Evolutionary conservation across 345 rosid species (phyloP), one percentile per base, ranked within the genome.

Genomic region (Eucalyptus paniculata): DNA sequence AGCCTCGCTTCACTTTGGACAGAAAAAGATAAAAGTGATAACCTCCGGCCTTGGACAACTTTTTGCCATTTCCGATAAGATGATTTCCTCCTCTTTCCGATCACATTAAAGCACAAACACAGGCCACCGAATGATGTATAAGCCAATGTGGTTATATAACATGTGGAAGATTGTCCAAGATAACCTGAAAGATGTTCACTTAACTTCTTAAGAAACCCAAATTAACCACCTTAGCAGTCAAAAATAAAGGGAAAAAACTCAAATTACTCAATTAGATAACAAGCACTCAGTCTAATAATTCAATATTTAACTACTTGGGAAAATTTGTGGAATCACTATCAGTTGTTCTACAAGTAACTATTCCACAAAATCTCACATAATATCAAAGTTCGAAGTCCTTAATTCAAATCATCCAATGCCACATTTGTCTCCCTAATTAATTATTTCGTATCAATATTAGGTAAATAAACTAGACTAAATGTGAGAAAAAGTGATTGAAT

Each of bases 311-410:
- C 44, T 34, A 56, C 30, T 56, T 56, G 62, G 4, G 1, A 56
- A 56, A 56, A 23, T 2, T 56, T 56, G 28, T 23, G 62, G 13
- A 56, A 56, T 56, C 9, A 56, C 2, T 3, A 2, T 53, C 0
- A 51, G 8, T 51, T 18, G 1, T 19, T 19, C 24, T 19, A 53
- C 0, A 53, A 53, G 11, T 53, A 19, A 8, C 23, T 53, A 53
- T 53, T 53, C 1, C 26, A 53, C 0, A 53, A 53, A 53, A 53
- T 53, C 58, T 53, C 58, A 24, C 3, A 56, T 1, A 2, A 56
- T 1, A 56, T 56, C 13, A 56, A 56, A 56, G 1, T 10, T 24
- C 0, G 13, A 24, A 23, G 1, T 56, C 13, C 3, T 24, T 5
- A 56, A 56, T 24, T 56, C 6, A 56, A 56, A 56, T 24, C 62